phyloP scores from a whole-genome alignment of 2,329 filamentous ascomycete genomes.

The Colletotrichum higginsianum region DNA sequence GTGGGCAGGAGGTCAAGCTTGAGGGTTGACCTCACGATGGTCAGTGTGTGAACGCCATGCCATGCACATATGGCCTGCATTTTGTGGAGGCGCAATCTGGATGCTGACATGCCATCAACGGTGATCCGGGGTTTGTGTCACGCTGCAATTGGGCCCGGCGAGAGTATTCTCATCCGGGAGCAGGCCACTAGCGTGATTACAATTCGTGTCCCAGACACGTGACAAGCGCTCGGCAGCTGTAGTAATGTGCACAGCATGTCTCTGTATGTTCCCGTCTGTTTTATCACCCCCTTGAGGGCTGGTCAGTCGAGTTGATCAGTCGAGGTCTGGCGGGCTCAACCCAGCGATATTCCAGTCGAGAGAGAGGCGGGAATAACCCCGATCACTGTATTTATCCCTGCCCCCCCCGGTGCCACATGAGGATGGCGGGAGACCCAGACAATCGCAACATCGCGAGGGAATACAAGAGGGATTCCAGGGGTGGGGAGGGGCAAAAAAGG shows the following conservation, averaged over 20 bases:
- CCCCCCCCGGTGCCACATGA: not conserved
- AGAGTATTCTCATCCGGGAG: too few species aligned
- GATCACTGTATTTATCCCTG: not conserved
- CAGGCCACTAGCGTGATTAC: not conserved
- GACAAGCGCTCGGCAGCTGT: not conserved
- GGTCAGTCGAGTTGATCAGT: too few species aligned
- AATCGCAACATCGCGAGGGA: not conserved
- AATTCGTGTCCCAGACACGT: not conserved
- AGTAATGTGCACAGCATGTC: not conserved
- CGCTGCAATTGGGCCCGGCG: slow-evolving; percentile 2
- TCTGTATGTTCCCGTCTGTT: too few species aligned
- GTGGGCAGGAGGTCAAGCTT: slow-evolving; percentile 33
- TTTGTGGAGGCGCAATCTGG: slow-evolving; percentile 15
- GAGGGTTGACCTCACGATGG: slow-evolving; percentile 34
- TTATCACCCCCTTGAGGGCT: too few species aligned
- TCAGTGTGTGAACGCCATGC: slow-evolving; percentile 32
- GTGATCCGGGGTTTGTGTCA: slow-evolving; percentile 8
- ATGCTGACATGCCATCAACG: not conserved
- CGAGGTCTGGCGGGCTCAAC: too few species aligned
- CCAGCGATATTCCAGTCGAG: too few species aligned
- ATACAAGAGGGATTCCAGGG: not conserved
- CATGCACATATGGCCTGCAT: slow-evolving; percentile 2
- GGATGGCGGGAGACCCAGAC: not conserved
- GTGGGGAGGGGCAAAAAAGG: too few species aligned
- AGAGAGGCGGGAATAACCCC: too few species aligned